These are phyloP conservation scores for Calonectria henricotiae DNA, from an alignment of 2,329 filamentous ascomycete species.

Conservation along the genomic window DNA sequence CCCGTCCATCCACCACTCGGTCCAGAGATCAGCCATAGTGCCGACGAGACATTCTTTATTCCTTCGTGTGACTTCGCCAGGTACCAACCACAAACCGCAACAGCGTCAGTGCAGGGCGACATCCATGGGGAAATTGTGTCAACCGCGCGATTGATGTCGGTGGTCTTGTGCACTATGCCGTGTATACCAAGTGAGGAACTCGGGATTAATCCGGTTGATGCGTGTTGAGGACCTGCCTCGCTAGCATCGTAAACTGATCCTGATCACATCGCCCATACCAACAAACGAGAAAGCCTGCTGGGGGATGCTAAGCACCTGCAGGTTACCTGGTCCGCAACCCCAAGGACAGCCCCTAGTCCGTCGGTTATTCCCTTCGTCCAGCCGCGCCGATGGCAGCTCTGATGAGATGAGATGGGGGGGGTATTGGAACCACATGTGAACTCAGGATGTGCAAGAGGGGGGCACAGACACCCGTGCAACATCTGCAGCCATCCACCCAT, in stretches of 20 bases:
- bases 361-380: constrained; percentile 42
- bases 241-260: constrained; percentile 2
- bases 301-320: constrained; percentile 22
- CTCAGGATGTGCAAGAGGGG: constrained; percentile 28
- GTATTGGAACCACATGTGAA: constrained; percentile 33
- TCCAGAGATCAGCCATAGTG: constrained; percentile 22
- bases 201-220: constrained; percentile 19
- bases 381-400: constrained; percentile 36
- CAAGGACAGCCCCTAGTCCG: constrained; percentile 26
- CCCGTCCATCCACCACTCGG: constrained; percentile 13
- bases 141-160: constrained; percentile 25
- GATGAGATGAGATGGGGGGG: constrained; percentile 35
- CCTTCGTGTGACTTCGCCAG: constrained; percentile 19
- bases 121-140: constrained; percentile 22
- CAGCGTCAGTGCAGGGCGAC: constrained; percentile 9
- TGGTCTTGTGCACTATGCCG: constrained; percentile 5
- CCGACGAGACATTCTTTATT: constrained; percentile 18
- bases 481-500: constrained; percentile 33
- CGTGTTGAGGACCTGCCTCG: constrained; percentile 1
- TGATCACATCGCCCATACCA: not conserved
- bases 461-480: constrained; percentile 37
- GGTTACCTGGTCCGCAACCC: constrained; percentile 33
- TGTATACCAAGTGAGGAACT: constrained; percentile 18
- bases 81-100: constrained; percentile 19
- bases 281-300: constrained; percentile 8